Base-by-base conservation (phyloP, 352 stramenopile species). In the Globisporangium takayamanum region DNA sequence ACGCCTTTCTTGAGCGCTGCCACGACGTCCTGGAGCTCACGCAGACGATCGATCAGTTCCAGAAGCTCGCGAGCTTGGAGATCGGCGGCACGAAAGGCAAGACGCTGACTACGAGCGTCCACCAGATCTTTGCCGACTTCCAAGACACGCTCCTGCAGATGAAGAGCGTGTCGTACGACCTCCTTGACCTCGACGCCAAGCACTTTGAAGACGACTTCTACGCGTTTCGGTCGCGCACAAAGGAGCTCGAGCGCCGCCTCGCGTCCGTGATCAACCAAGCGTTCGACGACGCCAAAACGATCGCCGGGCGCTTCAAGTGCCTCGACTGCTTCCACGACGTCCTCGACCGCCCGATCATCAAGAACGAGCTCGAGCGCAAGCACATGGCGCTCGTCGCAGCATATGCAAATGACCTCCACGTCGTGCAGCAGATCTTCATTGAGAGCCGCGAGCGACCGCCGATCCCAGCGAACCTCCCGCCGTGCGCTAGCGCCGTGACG, bases 71-170 rank as follows among this genome's bases (percentile, higher is more conserved):
- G 0, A 75, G 76, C 15, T 92, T 97, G 67, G 89, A 97, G 55
- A 88, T 97, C 30, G 91, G 91, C 16, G 91, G 91, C 0, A 97
- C 89, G 4, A 97, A 97, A 61, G 89, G 91, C 12, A 97, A 97
- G 66, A 96, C 86, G 16, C 64, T 97, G 3, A 96, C 89, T 2
- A 94, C 87, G 0, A 95, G 77, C 50, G 80, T 97, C 33, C 75
- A 86, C 41, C 88, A 97, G 59, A 97, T 97, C 55, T 87, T 84
- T 50, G 64, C 70, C 0, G 89, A 97, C 51, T 97, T 97, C 45
- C 73, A 88, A 26, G 83, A 89, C 22, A 91, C 88, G 0, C 71
- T 96, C 1, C 55, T 65, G 0, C 53, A 76, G 22, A 91, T 97
- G 67, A 87, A 93, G 46, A 74, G 68, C 12, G 84, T 96, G 12